Evolutionary conservation across 768 basidiomycete species (phyloP).

Genomic region (Amanita jacksonii): DNA sequence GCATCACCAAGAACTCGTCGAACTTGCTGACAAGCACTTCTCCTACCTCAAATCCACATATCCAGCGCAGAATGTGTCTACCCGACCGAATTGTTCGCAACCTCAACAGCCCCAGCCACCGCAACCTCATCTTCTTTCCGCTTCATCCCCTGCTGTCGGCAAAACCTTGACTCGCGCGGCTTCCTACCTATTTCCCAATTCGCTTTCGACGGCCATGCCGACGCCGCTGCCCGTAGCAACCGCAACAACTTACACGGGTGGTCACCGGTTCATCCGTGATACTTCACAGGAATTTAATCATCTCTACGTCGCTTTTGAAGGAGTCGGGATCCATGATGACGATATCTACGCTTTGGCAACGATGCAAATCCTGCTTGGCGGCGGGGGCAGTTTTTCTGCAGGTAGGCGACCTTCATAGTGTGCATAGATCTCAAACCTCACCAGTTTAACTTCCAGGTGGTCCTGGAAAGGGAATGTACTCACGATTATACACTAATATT

Average conservation of each 20-base stretch:
- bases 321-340: conserved; percentile 80
- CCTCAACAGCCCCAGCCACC: conserved; percentile 26
- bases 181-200: conserved; percentile 56
- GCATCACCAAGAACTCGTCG: conserved; percentile 81
- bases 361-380: conserved; percentile 91
- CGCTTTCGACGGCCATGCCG: conserved; percentile 15
- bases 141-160: conserved; percentile 41
- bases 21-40: conserved; percentile 78
- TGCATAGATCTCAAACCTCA: not conserved
- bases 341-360: conserved; percentile 91
- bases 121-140: conserved; percentile 50
- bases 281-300: conserved; percentile 73
- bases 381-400: conserved; percentile 94
- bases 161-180: conserved; percentile 73
- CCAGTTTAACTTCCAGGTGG: conserved; percentile 45
- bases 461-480: conserved; percentile 99
- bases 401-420: conserved; percentile 28
- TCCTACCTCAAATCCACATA: conserved; percentile 46
- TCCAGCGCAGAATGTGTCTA: conserved; percentile 17
- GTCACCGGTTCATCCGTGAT: conserved; percentile 61
- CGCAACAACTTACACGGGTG: conserved; percentile 73
- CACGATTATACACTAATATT: conserved; percentile 90
- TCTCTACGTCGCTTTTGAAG: conserved; percentile 88
- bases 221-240: conserved; percentile 21
- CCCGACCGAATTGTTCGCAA: conserved; percentile 22